Evolutionary conservation across 75 land plant genomes (phyloP).

Genomic region (Isoetes taiwanensis): DNA sequence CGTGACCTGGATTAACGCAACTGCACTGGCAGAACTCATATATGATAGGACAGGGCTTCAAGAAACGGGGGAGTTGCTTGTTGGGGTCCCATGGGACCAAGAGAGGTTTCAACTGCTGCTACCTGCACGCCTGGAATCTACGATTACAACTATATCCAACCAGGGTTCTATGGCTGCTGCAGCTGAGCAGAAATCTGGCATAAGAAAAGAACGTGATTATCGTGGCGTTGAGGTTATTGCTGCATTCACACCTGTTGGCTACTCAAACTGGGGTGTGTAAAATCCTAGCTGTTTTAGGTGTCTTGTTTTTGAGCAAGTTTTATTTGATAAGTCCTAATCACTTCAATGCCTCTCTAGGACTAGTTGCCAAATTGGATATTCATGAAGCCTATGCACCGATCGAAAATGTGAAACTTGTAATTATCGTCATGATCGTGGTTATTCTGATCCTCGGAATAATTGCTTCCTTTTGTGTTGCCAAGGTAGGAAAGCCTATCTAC

Average conservation of each 20-base stretch:
- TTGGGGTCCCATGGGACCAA: conserved; percentile 14
- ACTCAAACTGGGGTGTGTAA: conserved; percentile 26
- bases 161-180: conserved; percentile 21
- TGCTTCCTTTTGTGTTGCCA: conserved; percentile 24
- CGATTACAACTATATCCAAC: conserved; percentile 8
- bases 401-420: conserved; percentile 20
- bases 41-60: conserved; percentile 29
- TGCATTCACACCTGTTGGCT: conserved; percentile 27
- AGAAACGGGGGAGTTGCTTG: conserved; percentile 25
- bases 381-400: conserved; percentile 28
- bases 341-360: conserved; percentile 10
- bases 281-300: too few species aligned
- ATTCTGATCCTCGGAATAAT: conserved; percentile 21
- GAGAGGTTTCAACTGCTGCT: conserved; percentile 16
- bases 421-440: conserved; percentile 19
- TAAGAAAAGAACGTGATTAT: conserved; percentile 15
- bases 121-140: conserved; percentile 10
- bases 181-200: conserved; percentile 10
- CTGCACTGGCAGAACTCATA: conserved; percentile 12
- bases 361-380: conserved; percentile 26
- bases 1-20: conserved; percentile 23
- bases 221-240: conserved; percentile 19
- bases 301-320: neutral
- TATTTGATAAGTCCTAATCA: neutral
- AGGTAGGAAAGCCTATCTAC: too few species aligned